A percentile compares a stretch with the other conserved stretches of the same genome.
Evolutionary conservation across 306 rosid species (phyloP).

Genomic region (Gynostemma pentaphyllum): DNA sequence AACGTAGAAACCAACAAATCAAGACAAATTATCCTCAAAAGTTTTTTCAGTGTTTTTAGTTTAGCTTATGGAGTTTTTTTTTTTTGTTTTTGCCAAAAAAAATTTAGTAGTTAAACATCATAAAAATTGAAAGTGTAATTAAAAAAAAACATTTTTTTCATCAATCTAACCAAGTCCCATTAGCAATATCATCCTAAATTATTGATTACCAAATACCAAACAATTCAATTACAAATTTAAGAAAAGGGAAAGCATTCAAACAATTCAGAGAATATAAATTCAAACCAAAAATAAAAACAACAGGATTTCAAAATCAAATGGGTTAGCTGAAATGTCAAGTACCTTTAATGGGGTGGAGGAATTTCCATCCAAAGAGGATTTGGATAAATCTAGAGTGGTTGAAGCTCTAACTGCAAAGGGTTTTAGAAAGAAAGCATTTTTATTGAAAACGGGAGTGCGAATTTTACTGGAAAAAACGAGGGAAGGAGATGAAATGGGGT

Average conservation of each 20-base stretch:
- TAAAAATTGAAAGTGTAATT: no score
- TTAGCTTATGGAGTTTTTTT: no score
- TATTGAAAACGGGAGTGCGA: constrained; percentile 28
- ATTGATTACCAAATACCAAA: background rate
- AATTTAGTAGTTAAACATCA: no score
- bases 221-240: no score
- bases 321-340: background rate
- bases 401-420: constrained; percentile 56
- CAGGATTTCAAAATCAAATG: background rate
- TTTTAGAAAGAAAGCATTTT: constrained; percentile 18
- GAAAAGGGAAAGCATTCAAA: background rate
- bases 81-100: no score
- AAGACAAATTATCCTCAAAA: constrained; percentile 8
- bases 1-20: background rate
- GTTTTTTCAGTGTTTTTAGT: no score
- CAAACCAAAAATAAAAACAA: background rate
- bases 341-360: constrained; percentile 52
- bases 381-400: constrained; percentile 61
- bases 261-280: background rate
- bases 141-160: no score
- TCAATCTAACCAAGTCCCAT: no score
- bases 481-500: constrained; percentile 35
- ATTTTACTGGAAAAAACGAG: constrained; percentile 23
- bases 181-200: background rate
- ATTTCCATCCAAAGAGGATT: constrained; percentile 38